Conservation (phyloP, 768 basidiomycete genomes). For the Sporobolomyces roseus region DNA sequence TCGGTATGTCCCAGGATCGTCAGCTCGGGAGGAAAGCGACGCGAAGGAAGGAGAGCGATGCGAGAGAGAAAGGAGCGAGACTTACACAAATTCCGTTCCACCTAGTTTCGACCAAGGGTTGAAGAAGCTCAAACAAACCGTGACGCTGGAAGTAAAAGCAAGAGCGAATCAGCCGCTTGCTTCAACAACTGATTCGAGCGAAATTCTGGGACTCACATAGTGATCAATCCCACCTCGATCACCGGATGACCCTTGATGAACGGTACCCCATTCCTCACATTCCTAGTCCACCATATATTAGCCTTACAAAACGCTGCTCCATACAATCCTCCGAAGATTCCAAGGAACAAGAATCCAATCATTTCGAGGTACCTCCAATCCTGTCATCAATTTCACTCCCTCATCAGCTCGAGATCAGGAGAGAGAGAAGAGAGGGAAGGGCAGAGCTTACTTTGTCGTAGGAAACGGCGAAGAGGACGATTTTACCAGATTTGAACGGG, state of each 20-base stretch:
- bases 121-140: conserved; percentile 72
- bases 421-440: neutral
- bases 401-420: too few relatives aligned
- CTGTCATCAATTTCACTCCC: conserved; percentile 49
- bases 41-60: neutral
- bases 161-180: too few relatives aligned
- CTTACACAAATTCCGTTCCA: conserved; percentile 79
- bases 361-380: conserved; percentile 94
- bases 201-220: conserved; percentile 44
- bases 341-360: conserved; percentile 75
- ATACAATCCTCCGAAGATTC: conserved; percentile 87
- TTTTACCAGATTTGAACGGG: conserved; percentile 90
- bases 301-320: conserved; percentile 84
- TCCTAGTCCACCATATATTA: conserved; percentile 83
- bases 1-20: too few relatives aligned
- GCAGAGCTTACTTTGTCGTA: conserved; percentile 65
- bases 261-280: conserved; percentile 78
- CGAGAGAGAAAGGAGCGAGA: neutral
- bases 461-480: conserved; percentile 85
- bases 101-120: conserved; percentile 91
- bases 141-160: conserved; percentile 56
- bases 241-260: conserved; percentile 73
- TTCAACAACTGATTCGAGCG: neutral
- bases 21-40: neutral
- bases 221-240: conserved; percentile 73